Evolutionary conservation across 2,329 filamentous ascomycete genomes (phyloP), one percentile per base, ranked within the genome.

Genomic region (Exophiala sp.): DNA sequence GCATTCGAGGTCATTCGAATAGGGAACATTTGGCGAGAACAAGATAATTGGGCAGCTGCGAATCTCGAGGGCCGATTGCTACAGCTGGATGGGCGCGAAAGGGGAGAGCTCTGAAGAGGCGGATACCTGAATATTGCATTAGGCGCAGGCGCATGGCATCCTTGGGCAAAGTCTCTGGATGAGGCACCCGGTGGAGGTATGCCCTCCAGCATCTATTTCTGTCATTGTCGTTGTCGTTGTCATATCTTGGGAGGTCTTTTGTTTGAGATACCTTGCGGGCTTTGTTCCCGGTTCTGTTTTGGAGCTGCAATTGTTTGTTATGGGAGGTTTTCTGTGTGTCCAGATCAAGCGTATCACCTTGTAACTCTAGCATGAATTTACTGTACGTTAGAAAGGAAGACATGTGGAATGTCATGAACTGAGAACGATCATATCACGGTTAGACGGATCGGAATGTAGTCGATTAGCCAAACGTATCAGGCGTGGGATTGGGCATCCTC

Each of bases 231-330:
- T n/a, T 39, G 8, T 47, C 32, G n/a, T n/a, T 13, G 19, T 41
- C 29, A 32, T 11, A 39, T 16, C 21, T 43, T 53, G 43, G 53
- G 53, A 48, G 47, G 52, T 44, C 39, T 34, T 54, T 50, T 56
- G 46, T 53, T 43, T 45, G 43, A 60, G 58, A 60, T 60, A 58
- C 58, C 58, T 58, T 53, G 56, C 58, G 54, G 58, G 58, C 52
- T 60, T 60, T 52, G 50, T 50, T 50, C 58, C 56, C 53, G 58
- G 38, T 41, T 41, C 14, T 41, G 38, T 41, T 3, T 41, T 23
- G 38, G 19, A 21, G 6, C 14, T 9, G 11, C 11, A 16, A n/a
- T 34, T 6, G 5, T 6, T n/a, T 34, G 14, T 37, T 37, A 3
- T 38, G 35, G 35, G 35, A 38, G 35, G 35, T 16, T 21, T 19